Conservation (phyloP, 75 land plant genomes). For the Sequoia sempervirens region DNA sequence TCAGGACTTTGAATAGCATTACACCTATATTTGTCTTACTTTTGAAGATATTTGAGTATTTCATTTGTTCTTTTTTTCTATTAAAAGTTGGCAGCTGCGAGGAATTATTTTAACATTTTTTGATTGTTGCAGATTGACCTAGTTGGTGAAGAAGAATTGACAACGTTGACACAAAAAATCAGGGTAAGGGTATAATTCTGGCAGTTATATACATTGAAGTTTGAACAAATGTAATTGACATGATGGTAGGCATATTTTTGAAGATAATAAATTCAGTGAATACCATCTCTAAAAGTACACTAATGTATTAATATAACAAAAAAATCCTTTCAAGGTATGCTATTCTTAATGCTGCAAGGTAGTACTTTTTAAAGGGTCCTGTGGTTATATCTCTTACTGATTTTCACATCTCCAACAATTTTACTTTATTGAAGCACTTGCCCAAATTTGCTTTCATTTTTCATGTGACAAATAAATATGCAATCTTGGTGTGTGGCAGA, state of each 20-base stretch:
- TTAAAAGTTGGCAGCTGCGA: conserved; percentile 2
- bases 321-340: not conserved
- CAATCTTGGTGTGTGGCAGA: conserved; percentile 27
- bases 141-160: conserved; percentile 61
- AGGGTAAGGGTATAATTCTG: conserved; percentile 39
- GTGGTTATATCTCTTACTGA: not conserved
- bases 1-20: not conserved
- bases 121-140: conserved; percentile 67
- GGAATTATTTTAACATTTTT: not conserved
- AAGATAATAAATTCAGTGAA: not conserved
- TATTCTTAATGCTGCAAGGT: not conserved
- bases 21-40: not conserved
- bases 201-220: not conserved
- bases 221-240: not conserved
- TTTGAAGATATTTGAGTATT: not conserved
- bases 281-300: not conserved
- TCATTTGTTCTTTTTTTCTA: not conserved
- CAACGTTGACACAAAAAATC: conserved; percentile 49
- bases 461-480: not conserved
- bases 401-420: not conserved
- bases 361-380: not conserved
- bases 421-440: not conserved
- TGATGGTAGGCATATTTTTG: not conserved
- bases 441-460: not conserved
- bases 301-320: not conserved